Conservation (phyloP, 331 rosid genomes). For the Malus hybrid region DNA sequence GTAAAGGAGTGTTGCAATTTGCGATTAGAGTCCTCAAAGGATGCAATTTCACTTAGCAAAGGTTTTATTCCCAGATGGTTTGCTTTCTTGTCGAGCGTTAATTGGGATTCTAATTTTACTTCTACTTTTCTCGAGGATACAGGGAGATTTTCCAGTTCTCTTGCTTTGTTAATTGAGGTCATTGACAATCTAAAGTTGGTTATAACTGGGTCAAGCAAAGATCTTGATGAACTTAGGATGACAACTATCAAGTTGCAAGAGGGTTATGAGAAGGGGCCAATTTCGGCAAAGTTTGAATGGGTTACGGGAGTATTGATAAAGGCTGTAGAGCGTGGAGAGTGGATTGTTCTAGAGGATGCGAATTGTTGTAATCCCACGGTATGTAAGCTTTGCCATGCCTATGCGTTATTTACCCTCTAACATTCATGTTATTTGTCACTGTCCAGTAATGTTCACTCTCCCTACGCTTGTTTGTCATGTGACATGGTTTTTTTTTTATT, state of each 20-base stretch:
- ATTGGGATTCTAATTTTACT: slow-evolving; percentile 32
- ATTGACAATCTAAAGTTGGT: slow-evolving; percentile 42
- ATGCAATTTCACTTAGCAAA: slow-evolving; percentile 18
- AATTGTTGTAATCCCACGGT: slow-evolving; percentile 94
- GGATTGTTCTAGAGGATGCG: slow-evolving; percentile 92
- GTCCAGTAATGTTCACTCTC: neutral
- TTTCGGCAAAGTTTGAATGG: slow-evolving; percentile 85
- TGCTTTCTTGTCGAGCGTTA: slow-evolving; percentile 29
- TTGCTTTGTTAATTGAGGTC: slow-evolving; percentile 41
- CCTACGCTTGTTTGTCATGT: neutral
- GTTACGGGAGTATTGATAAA: slow-evolving; percentile 62
- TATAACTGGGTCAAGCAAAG: slow-evolving; percentile 32
- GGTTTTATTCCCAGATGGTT: slow-evolving; percentile 48
- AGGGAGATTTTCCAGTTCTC: slow-evolving; percentile 38
- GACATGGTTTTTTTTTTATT: neutral
- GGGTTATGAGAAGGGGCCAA: slow-evolving; percentile 29
- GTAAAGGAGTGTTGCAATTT: slow-evolving; percentile 49
- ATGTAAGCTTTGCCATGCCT: slow-evolving; percentile 15
- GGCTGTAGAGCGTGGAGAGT: slow-evolving; percentile 90
- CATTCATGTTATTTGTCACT: neutral
- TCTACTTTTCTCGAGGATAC: slow-evolving; percentile 30
- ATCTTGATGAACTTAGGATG: slow-evolving; percentile 46
- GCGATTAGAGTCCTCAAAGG: slow-evolving; percentile 33
- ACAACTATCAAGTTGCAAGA: slow-evolving; percentile 48
- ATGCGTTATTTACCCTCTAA: neutral